Evolutionary conservation across 805 yeast genomes (phyloP).

Genomic region (Candida namnaoensis): DNA sequence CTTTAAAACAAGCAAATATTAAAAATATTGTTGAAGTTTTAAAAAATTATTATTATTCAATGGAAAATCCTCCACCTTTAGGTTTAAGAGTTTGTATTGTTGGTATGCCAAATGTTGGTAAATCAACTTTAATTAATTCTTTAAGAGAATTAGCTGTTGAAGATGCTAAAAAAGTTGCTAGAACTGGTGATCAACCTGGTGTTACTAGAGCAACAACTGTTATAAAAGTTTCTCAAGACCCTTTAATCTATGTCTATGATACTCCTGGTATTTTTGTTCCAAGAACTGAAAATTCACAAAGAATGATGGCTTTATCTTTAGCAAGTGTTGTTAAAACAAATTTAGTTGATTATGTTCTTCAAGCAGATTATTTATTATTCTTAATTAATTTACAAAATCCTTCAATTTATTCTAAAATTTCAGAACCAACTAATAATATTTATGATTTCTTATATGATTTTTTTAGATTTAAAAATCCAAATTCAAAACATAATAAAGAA

Average conservation of each 20-base stretch:
- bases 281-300: conserved; percentile 47
- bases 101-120: conserved; percentile 99
- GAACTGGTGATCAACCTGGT: conserved; percentile 85
- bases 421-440: conserved; percentile 67
- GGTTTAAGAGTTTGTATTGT: conserved; percentile 71
- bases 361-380: conserved; percentile 78
- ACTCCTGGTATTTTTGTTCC: conserved; percentile 94
- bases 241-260: conserved; percentile 68
- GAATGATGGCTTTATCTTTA: conserved; percentile 67
- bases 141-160: conserved; percentile 34
- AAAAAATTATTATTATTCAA: conserved; percentile 30
- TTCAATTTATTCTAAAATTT: conserved; percentile 25
- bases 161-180: conserved; percentile 54
- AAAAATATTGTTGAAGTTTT: conserved; percentile 40
- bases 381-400: conserved; percentile 54
- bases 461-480: conserved; percentile 27
- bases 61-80: conserved; percentile 71
- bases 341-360: conserved; percentile 73
- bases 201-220: conserved; percentile 74
- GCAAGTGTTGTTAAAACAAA: conserved; percentile 67
- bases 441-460: conserved; percentile 43
- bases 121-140: conserved; percentile 77
- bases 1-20: conserved; percentile 43
- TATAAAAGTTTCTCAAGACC: conserved; percentile 51
- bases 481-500: conserved; percentile 18